These are phyloP conservation scores for Huntiella decipiens DNA, from an alignment of 2,329 filamentous ascomycete species.

Conservation along the genomic window DNA sequence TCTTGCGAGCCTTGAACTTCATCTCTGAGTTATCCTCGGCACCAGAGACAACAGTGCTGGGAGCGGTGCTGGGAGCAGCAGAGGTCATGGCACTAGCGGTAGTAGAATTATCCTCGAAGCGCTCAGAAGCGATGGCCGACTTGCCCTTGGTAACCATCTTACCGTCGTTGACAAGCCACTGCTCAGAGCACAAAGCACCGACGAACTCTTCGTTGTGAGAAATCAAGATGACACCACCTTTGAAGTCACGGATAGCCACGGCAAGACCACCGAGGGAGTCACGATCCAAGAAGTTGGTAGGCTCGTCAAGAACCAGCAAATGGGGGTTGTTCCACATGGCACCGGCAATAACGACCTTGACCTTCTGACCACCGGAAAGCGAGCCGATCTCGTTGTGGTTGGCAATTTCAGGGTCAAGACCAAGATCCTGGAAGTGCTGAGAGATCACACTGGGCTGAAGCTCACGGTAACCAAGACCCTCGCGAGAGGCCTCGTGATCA, in stretches of 20 bases:
- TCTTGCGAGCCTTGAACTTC: constrained; percentile 79
- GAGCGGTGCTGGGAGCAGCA: constrained; percentile 37
- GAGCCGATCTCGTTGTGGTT: constrained; percentile 98
- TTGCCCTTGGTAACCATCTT: constrained; percentile 70
- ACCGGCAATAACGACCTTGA: constrained; percentile 92
- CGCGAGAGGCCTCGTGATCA: constrained; percentile 94
- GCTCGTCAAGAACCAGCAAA: constrained; percentile 90
- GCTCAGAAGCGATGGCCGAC: constrained; percentile 52
- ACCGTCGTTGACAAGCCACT: constrained; percentile 85
- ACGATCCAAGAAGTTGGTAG: constrained; percentile 97
- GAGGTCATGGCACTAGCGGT: constrained; percentile 35
- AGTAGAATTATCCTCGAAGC: constrained; percentile 65
- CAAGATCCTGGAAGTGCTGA: constrained; percentile 95
- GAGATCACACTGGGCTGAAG: constrained; percentile 86
- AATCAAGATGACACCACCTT: constrained; percentile 96
- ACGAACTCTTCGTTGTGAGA: constrained; percentile 99
- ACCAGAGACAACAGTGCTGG: constrained; percentile 59
- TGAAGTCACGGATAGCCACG: constrained; percentile 96
- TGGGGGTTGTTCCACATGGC: constrained; percentile 99
- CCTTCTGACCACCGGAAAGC: constrained; percentile 90
- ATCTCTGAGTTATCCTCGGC: constrained; percentile 60
- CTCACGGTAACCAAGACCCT: constrained; percentile 89
- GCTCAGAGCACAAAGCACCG: constrained; percentile 82
- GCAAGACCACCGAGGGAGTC: constrained; percentile 91
- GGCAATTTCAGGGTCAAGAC: constrained; percentile 90